Evolutionary conservation across 345 rosid species (phyloP), one percentile per base, ranked within the genome.

Genomic region (Lenwebbia sp.): DNA sequence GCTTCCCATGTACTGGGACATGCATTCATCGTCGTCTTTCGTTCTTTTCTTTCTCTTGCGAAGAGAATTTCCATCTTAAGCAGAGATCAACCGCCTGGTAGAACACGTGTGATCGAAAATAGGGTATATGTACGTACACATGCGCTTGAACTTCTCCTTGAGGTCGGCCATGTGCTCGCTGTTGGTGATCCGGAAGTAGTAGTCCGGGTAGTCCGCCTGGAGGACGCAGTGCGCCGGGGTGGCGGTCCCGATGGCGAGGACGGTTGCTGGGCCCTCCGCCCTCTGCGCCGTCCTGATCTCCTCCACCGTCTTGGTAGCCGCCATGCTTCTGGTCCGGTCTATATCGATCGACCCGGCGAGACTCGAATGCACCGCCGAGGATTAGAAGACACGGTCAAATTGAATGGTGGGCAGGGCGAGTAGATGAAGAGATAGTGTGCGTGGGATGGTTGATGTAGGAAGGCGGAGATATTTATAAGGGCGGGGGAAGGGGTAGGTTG

Each of bases 81-180:
- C 76, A 65, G 76, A 17, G 44, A 30, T 17, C 76, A 30, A 30
- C 8, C 76, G 76, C 44, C 53, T 51, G 14, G 53, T 13, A 50
- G 13, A 13, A 17, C 54, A 28, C 22, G 22, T 30, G 17, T 22
- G 41, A 65, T 33, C 2, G 44, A 37, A 65, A 54, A 22, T 22
- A 54, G 10, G 57, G 25, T 7, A 51, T 51, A 51, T 51, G 15
- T 53, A 90, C 95, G 12, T 91, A 94, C 96, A 94, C 92, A 94
- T 93, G 90, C 95, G 93, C 92, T 92, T 76, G 91, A 94, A 94
- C 86, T 94, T 94, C 88, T 91, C 93, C 82, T 94, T 94, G 49
- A 94, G 94, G 60, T 93, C 94, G n/a, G 93, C 91, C 96, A 91
- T 91, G 89, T 94, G 96, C 83, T 93, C 95, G 88, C 93, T 91